Evolutionary conservation across 1,284 basidiomycete species (phyloP), one percentile per base, ranked within the genome.

Genomic region (Irpex sp.): DNA sequence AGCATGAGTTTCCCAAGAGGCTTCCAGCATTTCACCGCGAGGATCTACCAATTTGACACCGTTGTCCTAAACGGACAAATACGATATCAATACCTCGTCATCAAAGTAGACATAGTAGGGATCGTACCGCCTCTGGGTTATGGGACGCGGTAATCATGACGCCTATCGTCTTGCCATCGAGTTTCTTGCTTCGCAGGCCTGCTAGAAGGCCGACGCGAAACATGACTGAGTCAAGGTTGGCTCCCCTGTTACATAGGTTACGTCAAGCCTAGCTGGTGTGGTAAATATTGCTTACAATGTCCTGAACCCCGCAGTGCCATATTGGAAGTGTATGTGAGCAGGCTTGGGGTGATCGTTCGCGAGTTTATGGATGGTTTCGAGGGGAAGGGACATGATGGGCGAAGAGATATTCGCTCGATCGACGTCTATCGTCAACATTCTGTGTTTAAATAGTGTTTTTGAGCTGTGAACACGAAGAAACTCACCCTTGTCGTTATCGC

Each of bases 81-180:
- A 43, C 17, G 15, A 26, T 55, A 26, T 55, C 47, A 50, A 51
- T 8, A 6, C n/a, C 13, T 15, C 7, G 47, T n/a, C 19, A 54
- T 6, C 39, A 46, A 46, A 46, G n/a, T 4, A 46, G 31, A 33
- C 5, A 13, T 37, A 9, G 36, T 63, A 65, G 33, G 35, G 50
- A 64, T 58, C 57, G 68, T 70, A 96, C 95, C 71, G 88, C 84
- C 75, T 97, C 97, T 17, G 97, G 97, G 75, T 99, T 99, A 78
- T 99, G 97, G 26, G 95, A 97, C 3, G 97, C 97, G 46, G 97
- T 99, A 71, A 99, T 91, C 97, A 99, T 99, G 21, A 99, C 92
- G 36, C 97, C 97, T 70, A 99, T 92, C 39, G 89, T 91, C 74
- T 91, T 92, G 56, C 97, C 96, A 73, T 91, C 89, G 43, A 96